Conservation (phyloP, 495 filamentous ascomycete species). For the Neurospora sp. region DNA sequence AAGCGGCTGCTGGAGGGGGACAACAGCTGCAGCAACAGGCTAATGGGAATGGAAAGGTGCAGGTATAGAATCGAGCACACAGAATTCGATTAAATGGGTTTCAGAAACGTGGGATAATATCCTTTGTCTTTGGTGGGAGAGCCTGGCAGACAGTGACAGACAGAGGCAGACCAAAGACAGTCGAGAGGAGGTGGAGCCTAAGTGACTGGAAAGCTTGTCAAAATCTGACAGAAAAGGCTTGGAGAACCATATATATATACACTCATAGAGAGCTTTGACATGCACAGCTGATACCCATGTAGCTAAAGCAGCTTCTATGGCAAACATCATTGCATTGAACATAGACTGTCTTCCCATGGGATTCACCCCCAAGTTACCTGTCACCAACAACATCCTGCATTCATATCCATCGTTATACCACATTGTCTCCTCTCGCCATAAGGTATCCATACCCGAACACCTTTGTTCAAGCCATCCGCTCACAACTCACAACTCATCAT, state of each 20-base stretch:
- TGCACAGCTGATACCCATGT: neutral
- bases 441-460: too few species aligned
- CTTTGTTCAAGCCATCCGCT: too few species aligned
- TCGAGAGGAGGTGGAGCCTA: neutral
- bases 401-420: neutral
- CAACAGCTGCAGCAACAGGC: neutral
- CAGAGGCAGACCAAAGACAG: neutral
- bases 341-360: neutral
- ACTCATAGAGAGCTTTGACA: neutral
- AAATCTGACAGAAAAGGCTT: neutral
- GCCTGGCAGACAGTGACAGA: neutral
- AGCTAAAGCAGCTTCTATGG: neutral
- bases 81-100: neutral
- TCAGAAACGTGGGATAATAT: too few species aligned
- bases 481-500: constrained; percentile 30
- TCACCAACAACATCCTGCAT: neutral
- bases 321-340: neutral
- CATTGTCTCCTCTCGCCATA: too few species aligned
- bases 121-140: neutral
- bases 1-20: neutral
- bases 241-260: neutral
- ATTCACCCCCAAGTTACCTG: neutral
- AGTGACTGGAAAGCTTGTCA: neutral
- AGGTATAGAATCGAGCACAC: neutral
- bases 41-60: neutral